phyloP scores from a whole-genome alignment of 768 basidiomycete species.

The Hypholoma sublateritium region DNA sequence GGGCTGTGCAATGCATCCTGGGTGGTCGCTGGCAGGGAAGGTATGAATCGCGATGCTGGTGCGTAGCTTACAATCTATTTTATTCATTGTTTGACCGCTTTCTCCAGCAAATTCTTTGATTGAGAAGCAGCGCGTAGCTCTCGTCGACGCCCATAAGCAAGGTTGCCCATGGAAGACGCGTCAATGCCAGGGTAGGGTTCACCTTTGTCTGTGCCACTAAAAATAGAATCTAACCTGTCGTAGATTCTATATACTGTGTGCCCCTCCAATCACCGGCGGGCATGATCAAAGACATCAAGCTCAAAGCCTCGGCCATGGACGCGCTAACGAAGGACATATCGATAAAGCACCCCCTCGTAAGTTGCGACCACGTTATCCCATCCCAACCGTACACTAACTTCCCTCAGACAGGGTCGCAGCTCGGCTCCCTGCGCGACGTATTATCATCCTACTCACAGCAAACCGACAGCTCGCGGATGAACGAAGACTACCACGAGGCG shows the following conservation, averaged over 20 bases:
- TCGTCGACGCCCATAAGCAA: constrained; percentile 74
- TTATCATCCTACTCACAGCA: constrained; percentile 36
- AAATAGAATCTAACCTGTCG: background rate
- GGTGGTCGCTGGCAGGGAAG: constrained; percentile 68
- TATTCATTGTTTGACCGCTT: background rate
- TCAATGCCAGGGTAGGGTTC: constrained; percentile 69
- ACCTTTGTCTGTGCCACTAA: background rate
- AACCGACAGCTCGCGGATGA: constrained; percentile 4
- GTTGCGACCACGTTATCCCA: constrained; percentile 15
- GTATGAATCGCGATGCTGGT: constrained; percentile 80
- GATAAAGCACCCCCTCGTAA: constrained; percentile 74
- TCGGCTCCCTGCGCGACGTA: constrained; percentile 49
- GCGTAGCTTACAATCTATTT: constrained; percentile 32
- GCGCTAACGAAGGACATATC: constrained; percentile 50
- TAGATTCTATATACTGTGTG: constrained; percentile 73
- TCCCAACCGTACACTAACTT: background rate
- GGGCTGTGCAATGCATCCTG: constrained; percentile 71
- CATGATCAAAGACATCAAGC: constrained; percentile 62
- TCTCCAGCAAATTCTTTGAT: constrained; percentile 61
- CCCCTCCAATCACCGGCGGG: constrained; percentile 65
- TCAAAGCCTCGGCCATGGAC: constrained; percentile 52
- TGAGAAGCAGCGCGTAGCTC: constrained; percentile 66
- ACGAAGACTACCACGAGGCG: constrained; percentile 3
- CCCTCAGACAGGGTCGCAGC: constrained; percentile 55
- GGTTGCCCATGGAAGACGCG: constrained; percentile 83